Conservation (phyloP, 352 stramenopile genomes). For the Elongisporangium senticosum region DNA sequence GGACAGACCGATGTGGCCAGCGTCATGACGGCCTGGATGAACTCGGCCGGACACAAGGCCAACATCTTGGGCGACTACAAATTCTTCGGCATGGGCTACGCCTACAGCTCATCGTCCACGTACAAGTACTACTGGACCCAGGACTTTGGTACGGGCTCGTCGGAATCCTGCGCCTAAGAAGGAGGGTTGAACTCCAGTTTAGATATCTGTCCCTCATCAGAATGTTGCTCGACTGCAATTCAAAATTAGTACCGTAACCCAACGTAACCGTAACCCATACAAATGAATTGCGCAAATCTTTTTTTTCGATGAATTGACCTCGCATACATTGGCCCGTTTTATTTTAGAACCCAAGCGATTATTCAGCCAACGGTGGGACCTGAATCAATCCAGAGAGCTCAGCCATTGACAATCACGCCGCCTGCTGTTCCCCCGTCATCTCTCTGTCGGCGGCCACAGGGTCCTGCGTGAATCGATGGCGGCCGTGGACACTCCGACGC, state of each 20-base stretch:
- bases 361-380: not conserved
- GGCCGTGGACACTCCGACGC: constrained; percentile 1
- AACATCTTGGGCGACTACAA: constrained; percentile 32
- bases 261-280: not conserved
- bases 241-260: not conserved
- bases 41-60: constrained; percentile 27
- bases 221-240: not conserved
- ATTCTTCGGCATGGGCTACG: constrained; percentile 33
- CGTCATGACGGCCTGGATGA: constrained; percentile 53
- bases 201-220: not conserved
- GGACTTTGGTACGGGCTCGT: constrained; percentile 30
- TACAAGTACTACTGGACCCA: constrained; percentile 65
- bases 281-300: constrained; percentile 2
- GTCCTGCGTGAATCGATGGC: not conserved
- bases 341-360: not conserved
- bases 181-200: not conserved
- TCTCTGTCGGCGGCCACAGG: not conserved
- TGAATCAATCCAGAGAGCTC: not conserved
- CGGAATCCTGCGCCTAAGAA: constrained; percentile 12
- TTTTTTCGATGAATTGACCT: constrained; percentile 5
- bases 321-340: not conserved
- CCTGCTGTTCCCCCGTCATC: not conserved
- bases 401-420: not conserved
- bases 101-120: constrained; percentile 27
- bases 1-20: constrained; percentile 28